Evolutionary conservation across 164 flowering plant species (phyloP), one percentile per base, ranked within the genome.

Genomic region (grape (Vitis vinifera)): DNA sequence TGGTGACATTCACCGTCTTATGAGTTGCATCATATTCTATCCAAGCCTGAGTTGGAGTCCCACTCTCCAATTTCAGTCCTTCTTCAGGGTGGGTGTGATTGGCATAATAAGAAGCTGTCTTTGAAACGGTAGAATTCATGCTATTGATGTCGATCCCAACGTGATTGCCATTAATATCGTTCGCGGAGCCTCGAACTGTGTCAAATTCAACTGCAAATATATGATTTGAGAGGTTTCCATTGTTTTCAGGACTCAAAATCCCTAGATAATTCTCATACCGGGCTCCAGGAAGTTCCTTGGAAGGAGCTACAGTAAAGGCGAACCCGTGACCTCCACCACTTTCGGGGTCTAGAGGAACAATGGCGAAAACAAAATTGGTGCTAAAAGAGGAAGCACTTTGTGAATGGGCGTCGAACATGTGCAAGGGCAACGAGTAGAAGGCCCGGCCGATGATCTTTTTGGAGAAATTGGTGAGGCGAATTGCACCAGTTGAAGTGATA

Each of bases 161-260:
- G 16, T 68, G 70, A 17, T 68, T 68, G 31, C 4, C 29, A 48
- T 68, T 13, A 3, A 68, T 68, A 57, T 68, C 70, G 19, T 57
- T 57, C 30, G 15, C 12, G 15, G 0, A 0, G 48, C 3, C 63
- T 13, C 63, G 58, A 3, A 66, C 37, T 11, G 81, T 70, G 50
- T 81, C 84, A 8, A 81, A 55, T 52, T 81, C 81, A 2, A 81
- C 61, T 1, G 81, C 81, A 13, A 75, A 47, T 6, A 81, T 10
- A 37, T 67, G 79, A 49, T 81, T 78, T 10, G 71, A 16, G 10
- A 69, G 8, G 7, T 51, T 9, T 8, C 37, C 68, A 2, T 30
- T 5, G 14, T 65, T 37, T 8, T 51, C 44, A 6, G 68, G 68
- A 4, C 68, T 16, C 68, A 37, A 37, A 37, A 37, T 37, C 7